These are phyloP conservation scores for Xylariaceae sp. DNA, from an alignment of 2,329 filamentous ascomycete species.

Conservation along the genomic window DNA sequence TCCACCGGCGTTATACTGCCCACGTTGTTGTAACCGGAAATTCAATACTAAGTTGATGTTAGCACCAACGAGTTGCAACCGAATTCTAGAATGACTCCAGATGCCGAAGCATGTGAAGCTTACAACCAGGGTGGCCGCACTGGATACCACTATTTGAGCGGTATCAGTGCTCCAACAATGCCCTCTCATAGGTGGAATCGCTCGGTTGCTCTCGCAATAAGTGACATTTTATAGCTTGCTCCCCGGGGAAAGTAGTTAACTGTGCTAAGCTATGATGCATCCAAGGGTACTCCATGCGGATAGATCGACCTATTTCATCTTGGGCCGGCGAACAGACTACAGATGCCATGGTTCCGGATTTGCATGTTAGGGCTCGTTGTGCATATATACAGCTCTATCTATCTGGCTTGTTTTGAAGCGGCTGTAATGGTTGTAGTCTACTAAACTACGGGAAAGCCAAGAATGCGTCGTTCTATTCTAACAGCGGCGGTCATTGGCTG, in stretches of 20 bases:
- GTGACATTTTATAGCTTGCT: not conserved
- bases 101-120: too few species aligned
- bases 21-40: not conserved
- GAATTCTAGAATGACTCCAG: too few species aligned
- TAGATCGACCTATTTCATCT: not conserved
- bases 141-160: constrained; percentile 1
- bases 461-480: constrained; percentile 14
- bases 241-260: not conserved
- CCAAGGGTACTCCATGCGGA: not conserved
- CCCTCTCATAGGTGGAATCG: constrained; percentile 4
- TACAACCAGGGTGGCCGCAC: not conserved
- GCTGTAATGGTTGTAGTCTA: not conserved
- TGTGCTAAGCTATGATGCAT: not conserved
- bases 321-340: not conserved
- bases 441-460: not conserved
- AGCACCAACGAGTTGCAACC: too few species aligned
- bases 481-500: constrained; percentile 9
- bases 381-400: not conserved
- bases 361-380: not conserved
- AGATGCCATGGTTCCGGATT: not conserved
- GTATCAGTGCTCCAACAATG: not conserved
- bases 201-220: not conserved
- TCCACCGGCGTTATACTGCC: not conserved
- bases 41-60: too few species aligned
- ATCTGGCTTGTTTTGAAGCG: too few species aligned